Evolutionary conservation across 1,284 basidiomycete species (phyloP).

Genomic region (Thecaphora thlaspeos): DNA sequence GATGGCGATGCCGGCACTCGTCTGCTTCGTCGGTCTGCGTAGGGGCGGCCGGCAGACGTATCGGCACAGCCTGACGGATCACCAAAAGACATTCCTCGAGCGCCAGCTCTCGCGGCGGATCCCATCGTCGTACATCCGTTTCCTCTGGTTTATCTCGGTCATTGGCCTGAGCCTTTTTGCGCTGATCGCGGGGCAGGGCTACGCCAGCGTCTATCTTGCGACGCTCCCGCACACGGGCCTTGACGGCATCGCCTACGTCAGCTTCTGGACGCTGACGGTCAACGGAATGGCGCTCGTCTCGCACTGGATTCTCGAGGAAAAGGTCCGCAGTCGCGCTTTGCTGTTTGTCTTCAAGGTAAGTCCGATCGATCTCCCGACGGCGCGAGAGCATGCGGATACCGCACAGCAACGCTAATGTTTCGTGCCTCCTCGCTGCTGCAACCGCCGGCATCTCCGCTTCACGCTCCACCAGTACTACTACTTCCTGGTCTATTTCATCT

Average conservation of each 20-base stretch:
- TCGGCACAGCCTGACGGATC: conserved; percentile 56
- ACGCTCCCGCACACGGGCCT: conserved; percentile 64
- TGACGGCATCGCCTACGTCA: conserved; percentile 64
- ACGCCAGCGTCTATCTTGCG: conserved; percentile 63
- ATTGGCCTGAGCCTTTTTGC: conserved; percentile 63
- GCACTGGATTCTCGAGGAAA: conserved; percentile 62
- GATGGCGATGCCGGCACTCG: conserved; percentile 63
- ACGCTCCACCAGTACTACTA: conserved; percentile 48
- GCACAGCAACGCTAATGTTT: no score
- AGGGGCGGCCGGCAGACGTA: conserved; percentile 53
- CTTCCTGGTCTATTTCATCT: conserved; percentile 58
- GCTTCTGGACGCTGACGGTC: conserved; percentile 63
- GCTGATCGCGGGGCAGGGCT: conserved; percentile 65
- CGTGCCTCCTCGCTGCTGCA: no score
- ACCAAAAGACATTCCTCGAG: conserved; percentile 61
- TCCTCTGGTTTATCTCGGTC: conserved; percentile 64
- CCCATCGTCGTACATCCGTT: conserved; percentile 63
- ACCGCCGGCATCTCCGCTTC: no score
- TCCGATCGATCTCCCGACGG: no score
- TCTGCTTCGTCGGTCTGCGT: conserved; percentile 51
- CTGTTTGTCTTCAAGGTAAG: conserved; percentile 61
- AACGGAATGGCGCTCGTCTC: conserved; percentile 61
- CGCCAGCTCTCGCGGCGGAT: conserved; percentile 61
- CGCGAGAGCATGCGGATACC: no score
- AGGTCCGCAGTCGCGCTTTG: conserved; percentile 63